phyloP scores from a whole-genome alignment of 2,329 filamentous ascomycete species.

The Colletotrichum kahawae region DNA sequence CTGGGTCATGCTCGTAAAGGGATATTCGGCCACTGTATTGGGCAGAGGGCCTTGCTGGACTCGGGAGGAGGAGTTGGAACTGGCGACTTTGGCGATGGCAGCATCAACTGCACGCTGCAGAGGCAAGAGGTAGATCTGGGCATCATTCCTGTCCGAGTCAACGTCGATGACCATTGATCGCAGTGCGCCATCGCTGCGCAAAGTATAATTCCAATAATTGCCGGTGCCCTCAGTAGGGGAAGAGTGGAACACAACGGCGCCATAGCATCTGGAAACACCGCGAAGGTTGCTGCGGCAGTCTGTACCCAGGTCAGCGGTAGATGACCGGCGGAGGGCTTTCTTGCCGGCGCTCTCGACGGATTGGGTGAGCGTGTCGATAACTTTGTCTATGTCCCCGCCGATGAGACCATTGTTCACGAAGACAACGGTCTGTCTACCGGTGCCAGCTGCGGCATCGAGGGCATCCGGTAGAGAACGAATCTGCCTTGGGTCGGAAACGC shows the following conservation, averaged over 20 bases:
- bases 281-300: slow-evolving; percentile 68
- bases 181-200: slow-evolving; percentile 77
- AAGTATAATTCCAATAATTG: slow-evolving; percentile 83
- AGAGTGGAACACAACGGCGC: slow-evolving; percentile 75
- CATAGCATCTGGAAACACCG: slow-evolving; percentile 75
- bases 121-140: slow-evolving; percentile 78
- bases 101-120: slow-evolving; percentile 80
- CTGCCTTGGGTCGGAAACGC: slow-evolving; percentile 67
- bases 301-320: slow-evolving; percentile 62
- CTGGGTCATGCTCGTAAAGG: slow-evolving; percentile 75
- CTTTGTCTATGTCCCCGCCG: slow-evolving; percentile 73
- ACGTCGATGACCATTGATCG: slow-evolving; percentile 69
- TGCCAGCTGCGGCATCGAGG: slow-evolving; percentile 57
- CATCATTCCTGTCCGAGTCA: slow-evolving; percentile 70
- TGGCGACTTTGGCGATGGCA: slow-evolving; percentile 65
- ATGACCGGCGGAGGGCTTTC: slow-evolving; percentile 57
- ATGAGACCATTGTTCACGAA: slow-evolving; percentile 78
- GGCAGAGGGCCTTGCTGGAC: slow-evolving; percentile 39
- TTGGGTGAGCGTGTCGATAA: slow-evolving; percentile 69
- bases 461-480: slow-evolving; percentile 71
- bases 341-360: slow-evolving; percentile 62
- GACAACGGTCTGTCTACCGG: slow-evolving; percentile 70
- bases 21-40: slow-evolving; percentile 66
- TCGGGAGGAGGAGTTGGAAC: neutral
- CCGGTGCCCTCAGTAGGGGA: slow-evolving; percentile 74